Percentiles rank a stretch among this genome's conserved stretches.
Conservation (phyloP, 2,329 filamentous ascomycete genomes). For the Dryadomyces sulphureus region DNA sequence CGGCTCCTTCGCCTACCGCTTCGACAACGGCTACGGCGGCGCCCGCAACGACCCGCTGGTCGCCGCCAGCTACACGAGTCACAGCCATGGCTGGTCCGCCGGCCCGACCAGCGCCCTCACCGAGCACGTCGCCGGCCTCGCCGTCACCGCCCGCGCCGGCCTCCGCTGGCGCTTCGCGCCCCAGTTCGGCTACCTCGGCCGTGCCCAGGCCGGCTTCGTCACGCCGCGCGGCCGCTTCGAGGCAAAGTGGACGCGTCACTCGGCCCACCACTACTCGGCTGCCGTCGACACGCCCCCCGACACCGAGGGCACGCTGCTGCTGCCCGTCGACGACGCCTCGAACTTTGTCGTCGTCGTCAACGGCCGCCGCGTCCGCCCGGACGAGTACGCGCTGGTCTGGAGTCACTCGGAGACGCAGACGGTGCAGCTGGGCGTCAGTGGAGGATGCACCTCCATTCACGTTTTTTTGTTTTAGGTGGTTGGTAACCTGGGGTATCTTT, state of each 20-base stretch:
- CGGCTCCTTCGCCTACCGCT: constrained; percentile 42
- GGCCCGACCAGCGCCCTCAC: constrained; percentile 32
- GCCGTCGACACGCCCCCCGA: constrained; percentile 14
- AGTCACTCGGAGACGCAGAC: too few species aligned
- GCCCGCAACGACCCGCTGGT: constrained; percentile 23
- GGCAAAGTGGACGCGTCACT: constrained; percentile 18
- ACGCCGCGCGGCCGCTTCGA: constrained; percentile 6
- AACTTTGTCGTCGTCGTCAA: neutral
- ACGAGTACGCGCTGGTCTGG: neutral
- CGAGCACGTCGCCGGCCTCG: constrained; percentile 26
- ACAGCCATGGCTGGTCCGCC: constrained; percentile 34
- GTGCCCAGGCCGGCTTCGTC: constrained; percentile 7
- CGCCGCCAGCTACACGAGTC: constrained; percentile 24
- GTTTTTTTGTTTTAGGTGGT: too few species aligned
- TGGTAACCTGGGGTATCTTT: too few species aligned
- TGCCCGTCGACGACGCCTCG: constrained; percentile 10
- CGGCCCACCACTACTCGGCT: too few species aligned
- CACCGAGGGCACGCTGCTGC: constrained; percentile 13
- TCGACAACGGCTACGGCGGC: constrained; percentile 31
- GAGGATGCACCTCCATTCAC: neutral
- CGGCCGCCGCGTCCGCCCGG: constrained; percentile 3
- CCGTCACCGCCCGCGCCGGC: constrained; percentile 15
- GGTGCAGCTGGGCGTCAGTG: neutral
- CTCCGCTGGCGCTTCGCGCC: constrained; percentile 7
- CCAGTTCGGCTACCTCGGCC: constrained; percentile 5